Conservation (phyloP, 768 basidiomycete species). For the Xerocomellus amylosporus region DNA sequence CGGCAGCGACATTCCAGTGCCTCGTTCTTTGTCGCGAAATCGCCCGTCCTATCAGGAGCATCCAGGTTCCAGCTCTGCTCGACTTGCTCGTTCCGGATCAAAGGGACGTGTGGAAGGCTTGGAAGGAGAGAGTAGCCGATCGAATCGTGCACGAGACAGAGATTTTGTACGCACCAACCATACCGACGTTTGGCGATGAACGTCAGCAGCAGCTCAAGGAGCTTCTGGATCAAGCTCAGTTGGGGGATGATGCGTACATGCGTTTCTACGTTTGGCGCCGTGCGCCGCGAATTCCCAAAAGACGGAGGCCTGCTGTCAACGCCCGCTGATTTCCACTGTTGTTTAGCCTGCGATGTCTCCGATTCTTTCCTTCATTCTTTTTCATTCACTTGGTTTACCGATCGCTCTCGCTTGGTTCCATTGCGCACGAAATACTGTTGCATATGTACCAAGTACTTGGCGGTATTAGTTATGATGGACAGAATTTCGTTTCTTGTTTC, state of each 20-base stretch:
- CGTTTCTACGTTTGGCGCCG: not conserved
- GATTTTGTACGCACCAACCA: not conserved
- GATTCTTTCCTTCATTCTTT: no score
- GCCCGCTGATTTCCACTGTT: no score
- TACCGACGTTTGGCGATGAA: not conserved
- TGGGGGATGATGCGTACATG: not conserved
- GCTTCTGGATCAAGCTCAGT: not conserved
- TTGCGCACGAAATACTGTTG: no score
- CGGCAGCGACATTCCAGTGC: not conserved
- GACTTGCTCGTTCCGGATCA: not conserved
- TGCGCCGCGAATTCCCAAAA: no score
- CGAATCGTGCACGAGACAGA: not conserved
- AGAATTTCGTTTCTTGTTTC: no score
- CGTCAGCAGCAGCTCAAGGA: not conserved
- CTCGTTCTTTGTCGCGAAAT: not conserved
- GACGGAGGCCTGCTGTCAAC: no score
- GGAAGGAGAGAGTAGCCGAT: slow-evolving; percentile 2
- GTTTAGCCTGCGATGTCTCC: no score
- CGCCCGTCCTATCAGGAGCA: not conserved
- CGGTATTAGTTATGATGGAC: no score
- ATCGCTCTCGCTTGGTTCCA: no score
- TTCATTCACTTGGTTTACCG: no score
- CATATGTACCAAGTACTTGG: no score
- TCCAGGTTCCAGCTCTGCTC: not conserved
- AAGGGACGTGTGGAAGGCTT: not conserved